Conservation (phyloP, 1,284 basidiomycete species). For the Coniophora puteana region DNA sequence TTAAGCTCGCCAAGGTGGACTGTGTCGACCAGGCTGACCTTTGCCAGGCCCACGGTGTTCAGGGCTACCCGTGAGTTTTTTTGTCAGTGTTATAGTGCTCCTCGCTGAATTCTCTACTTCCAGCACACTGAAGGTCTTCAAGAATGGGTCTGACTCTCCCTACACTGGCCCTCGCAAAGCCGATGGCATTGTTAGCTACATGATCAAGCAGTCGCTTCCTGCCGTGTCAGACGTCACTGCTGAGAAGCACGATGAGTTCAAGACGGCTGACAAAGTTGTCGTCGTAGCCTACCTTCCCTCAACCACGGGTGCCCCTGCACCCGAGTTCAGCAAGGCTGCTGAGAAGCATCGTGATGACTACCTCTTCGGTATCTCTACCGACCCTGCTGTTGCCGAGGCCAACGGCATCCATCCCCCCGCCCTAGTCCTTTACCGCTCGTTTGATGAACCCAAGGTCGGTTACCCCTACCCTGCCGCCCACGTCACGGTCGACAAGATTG, state of each 20-base stretch:
- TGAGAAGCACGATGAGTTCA: conserved; percentile 83
- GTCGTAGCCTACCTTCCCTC: conserved; percentile 81
- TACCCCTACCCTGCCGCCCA: conserved; percentile 67
- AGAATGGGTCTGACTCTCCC: conserved; percentile 73
- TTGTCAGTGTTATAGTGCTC: background rate
- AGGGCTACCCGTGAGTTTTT: conserved; percentile 84
- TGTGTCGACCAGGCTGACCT: conserved; percentile 89
- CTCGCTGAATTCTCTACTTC: conserved; percentile 7
- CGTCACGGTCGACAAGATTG: conserved; percentile 60
- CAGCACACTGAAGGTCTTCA: conserved; percentile 89
- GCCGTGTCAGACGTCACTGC: conserved; percentile 82
- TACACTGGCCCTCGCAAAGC: conserved; percentile 91
- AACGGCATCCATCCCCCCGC: conserved; percentile 79
- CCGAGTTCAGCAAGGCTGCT: conserved; percentile 78
- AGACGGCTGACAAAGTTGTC: conserved; percentile 88
- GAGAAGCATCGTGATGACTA: conserved; percentile 89
- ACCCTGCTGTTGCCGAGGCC: conserved; percentile 62
- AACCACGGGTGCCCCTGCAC: conserved; percentile 60
- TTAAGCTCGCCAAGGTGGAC: conserved; percentile 95
- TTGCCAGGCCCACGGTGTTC: conserved; percentile 81
- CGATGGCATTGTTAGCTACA: conserved; percentile 96
- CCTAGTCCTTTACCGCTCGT: conserved; percentile 89
- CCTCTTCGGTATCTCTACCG: conserved; percentile 86
- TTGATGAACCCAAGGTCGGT: conserved; percentile 81
- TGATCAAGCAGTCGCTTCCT: conserved; percentile 99